phyloP scores from a whole-genome alignment of 805 yeast species.

The Yarrowia bubula region DNA sequence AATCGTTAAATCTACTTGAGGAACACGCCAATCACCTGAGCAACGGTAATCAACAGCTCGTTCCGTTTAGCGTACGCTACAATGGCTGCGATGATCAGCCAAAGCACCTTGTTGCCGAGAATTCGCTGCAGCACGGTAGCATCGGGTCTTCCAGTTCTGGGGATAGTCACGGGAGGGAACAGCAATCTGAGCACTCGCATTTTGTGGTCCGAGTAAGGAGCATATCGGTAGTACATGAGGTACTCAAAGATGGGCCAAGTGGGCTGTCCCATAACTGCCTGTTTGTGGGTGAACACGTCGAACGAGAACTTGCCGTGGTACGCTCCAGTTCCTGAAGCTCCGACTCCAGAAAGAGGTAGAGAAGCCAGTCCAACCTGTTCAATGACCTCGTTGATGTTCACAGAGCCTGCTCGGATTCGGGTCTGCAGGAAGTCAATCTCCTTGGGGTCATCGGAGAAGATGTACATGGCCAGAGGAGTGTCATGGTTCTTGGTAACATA shows the following conservation, averaged over 20 bases:
- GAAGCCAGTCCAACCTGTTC: conserved; percentile 63
- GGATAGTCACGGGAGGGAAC: neutral
- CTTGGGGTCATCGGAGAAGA: conserved; percentile 50
- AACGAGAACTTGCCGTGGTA: conserved; percentile 74
- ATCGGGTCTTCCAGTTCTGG: conserved; percentile 8
- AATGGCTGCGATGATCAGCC: neutral
- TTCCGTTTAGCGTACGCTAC: conserved; percentile 11
- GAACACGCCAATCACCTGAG: neutral
- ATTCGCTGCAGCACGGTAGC: conserved; percentile 4
- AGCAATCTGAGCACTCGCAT: neutral
- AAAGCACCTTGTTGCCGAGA: conserved; percentile 9
- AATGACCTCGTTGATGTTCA: conserved; percentile 65
- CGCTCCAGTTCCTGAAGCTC: conserved; percentile 75
- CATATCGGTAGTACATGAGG: conserved; percentile 56
- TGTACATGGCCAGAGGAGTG: conserved; percentile 76
- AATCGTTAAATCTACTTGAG: neutral
- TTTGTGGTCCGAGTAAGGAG: conserved; percentile 48
- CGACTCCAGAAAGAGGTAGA: conserved; percentile 89
- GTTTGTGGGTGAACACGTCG: conserved; percentile 67
- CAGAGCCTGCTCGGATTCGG: conserved; percentile 67
- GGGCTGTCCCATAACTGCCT: conserved; percentile 66
- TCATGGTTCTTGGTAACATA: conserved; percentile 52
- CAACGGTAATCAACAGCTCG: neutral
- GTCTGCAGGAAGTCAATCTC: conserved; percentile 52
- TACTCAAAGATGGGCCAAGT: conserved; percentile 53